Base-by-base conservation (phyloP, 768 basidiomycete species). In the Termitomyces sp. region DNA sequence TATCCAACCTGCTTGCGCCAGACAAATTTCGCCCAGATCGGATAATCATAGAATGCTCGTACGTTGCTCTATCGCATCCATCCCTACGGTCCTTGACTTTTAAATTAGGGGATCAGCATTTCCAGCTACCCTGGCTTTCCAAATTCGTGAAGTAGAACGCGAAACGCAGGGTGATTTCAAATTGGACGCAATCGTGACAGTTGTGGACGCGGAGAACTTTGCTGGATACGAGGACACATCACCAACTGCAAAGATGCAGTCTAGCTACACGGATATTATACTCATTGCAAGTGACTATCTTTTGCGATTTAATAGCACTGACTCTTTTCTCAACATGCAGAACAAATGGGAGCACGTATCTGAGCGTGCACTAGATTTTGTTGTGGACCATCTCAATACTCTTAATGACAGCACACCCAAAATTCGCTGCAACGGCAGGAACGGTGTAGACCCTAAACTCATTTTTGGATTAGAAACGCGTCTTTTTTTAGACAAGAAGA, bases 31-130 rank as follows among this genome's bases (percentile, higher is more conserved):
- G 77, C 19, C 94, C 94, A 2, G 93, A 98, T 71, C 79, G 95
- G 37, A 94, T 98, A 64, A 87, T 98, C 63, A 92, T 98, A 58
- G 95, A 98, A 73, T 91, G 90, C 78, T 95, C 93, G 92, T 94
- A 67, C 54, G 85, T 75, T 25, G 28, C 3, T 40, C 28, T 37
- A 12, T n/a, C 45, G 23, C 11, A 49, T 51, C 30, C 17, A 17
- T 45, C 49, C 10, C 25, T 34, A 32, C 3, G 7, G 23, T 40
- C 23, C 21, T 17, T 16, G 45, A 56, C 28, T 35, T 30, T n/a
- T 43, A 35, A 9, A 39, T 17, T 63, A 94, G 91, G 35, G 95
- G 95, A 11, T 95, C 93, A 8, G 95, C 95, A 0, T 97, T 97
- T 66, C 95, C 95, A 9, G 95, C 95, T 2, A 96, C 94, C 1